Evolutionary conservation across 2,329 filamentous ascomycete species (phyloP).

Genomic region (Venturia oleaginea): DNA sequence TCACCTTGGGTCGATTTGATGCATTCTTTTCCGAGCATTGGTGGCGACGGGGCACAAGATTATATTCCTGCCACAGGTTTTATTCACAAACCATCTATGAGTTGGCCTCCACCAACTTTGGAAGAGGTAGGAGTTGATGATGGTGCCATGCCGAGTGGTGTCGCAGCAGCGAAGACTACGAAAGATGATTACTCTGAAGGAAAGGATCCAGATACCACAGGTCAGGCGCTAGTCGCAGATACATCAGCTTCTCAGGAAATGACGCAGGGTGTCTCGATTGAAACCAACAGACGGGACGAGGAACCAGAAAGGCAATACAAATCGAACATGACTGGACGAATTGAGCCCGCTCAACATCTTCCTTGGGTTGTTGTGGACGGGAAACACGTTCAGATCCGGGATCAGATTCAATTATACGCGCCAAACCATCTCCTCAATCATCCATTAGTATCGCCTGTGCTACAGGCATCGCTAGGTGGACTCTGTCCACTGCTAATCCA

Average conservation of each 20-base stretch:
- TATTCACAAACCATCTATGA: constrained; percentile 75
- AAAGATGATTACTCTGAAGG: not conserved
- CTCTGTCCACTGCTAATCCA: constrained; percentile 81
- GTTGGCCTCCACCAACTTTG: constrained; percentile 87
- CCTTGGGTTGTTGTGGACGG: constrained; percentile 48
- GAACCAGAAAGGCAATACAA: constrained; percentile 27
- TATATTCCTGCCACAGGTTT: constrained; percentile 87
- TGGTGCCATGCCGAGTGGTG: constrained; percentile 32
- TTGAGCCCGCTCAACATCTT: not conserved
- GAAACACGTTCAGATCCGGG: constrained; percentile 62
- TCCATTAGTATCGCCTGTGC: constrained; percentile 78
- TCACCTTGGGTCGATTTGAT: constrained; percentile 95
- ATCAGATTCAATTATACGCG: constrained; percentile 85
- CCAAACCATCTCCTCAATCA: constrained; percentile 80
- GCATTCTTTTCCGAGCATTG: constrained; percentile 90
- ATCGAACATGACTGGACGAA: not conserved
- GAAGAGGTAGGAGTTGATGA: constrained; percentile 61
- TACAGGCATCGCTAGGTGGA: constrained; percentile 83
- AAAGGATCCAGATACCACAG: constrained; percentile 12
- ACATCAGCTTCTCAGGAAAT: constrained; percentile 12
- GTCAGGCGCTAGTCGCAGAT: not conserved
- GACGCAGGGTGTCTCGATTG: constrained; percentile 9
- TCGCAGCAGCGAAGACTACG: not conserved
- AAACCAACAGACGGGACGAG: constrained; percentile 20
- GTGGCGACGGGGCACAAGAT: constrained; percentile 61